Conservation (phyloP, 768 basidiomycete species). For the Mrakia frigida region DNA sequence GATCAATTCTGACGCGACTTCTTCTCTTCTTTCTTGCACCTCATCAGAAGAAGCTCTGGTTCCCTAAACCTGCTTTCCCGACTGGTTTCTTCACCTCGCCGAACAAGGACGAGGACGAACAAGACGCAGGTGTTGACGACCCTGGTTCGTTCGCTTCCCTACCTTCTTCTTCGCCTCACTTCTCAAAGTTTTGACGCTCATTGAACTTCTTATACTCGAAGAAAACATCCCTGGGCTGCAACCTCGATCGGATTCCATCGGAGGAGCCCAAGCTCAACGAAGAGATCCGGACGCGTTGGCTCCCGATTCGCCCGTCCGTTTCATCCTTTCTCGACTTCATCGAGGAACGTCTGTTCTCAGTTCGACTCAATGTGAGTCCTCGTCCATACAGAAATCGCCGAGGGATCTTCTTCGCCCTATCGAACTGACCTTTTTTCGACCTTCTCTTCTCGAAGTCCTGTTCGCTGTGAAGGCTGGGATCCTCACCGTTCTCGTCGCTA, state of each 20-base stretch:
- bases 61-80: constrained; percentile 7
- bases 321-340: constrained; percentile 2
- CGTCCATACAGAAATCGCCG: too few species aligned
- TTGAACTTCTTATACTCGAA: background rate
- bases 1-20: too few species aligned
- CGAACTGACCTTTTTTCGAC: background rate
- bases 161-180: background rate
- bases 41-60: constrained; percentile 7
- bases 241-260: constrained; percentile 20
- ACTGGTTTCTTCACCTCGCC: constrained; percentile 17
- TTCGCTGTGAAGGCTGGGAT: constrained; percentile 68
- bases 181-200: background rate
- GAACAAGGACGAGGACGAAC: constrained; percentile 16
- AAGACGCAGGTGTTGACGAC: constrained; percentile 5
- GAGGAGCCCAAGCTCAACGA: constrained; percentile 5
- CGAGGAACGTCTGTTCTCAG: background rate
- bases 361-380: constrained; percentile 19
- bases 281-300: constrained; percentile 26
- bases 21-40: too few species aligned
- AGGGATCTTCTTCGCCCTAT: too few species aligned
- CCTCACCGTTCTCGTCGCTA: constrained; percentile 48
- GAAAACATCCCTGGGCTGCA: constrained; percentile 23
- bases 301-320: constrained; percentile 5
- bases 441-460: constrained; percentile 41
- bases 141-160: background rate